Percentiles rank a stretch among this genome's conserved stretches.
Evolutionary conservation across 1,284 basidiomycete genomes (phyloP).

Genomic region (Mycena citricolor): DNA sequence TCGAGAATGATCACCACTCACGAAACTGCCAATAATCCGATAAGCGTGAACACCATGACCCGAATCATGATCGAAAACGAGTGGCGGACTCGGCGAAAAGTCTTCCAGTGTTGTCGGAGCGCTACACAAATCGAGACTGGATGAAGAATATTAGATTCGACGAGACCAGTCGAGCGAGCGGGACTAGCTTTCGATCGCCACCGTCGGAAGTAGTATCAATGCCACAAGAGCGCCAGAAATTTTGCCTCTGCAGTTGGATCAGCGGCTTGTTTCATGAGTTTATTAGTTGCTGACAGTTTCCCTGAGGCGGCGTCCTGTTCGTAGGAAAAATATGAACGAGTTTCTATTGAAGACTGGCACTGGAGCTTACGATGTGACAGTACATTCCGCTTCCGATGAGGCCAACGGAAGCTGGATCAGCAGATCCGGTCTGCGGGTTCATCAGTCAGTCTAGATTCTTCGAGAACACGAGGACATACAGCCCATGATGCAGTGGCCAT

Average conservation of each 20-base stretch:
- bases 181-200: conserved; percentile 17
- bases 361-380: conserved; percentile 19
- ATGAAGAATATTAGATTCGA: not conserved
- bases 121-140: conserved; percentile 18
- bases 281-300: too few relatives aligned
- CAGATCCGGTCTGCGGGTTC: conserved; percentile 8
- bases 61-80: conserved; percentile 20
- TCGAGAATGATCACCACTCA: not conserved
- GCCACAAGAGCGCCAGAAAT: conserved; percentile 16
- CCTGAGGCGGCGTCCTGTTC: too few relatives aligned
- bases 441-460: too few relatives aligned
- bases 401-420: conserved; percentile 5
- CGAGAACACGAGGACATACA: too few relatives aligned
- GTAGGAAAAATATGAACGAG: too few relatives aligned
- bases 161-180: too few relatives aligned
- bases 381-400: conserved; percentile 24
- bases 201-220: conserved; percentile 12
- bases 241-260: conserved; percentile 15
- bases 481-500: conserved; percentile 23
- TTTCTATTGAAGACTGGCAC: too few relatives aligned
- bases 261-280: too few relatives aligned
- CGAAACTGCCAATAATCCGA: conserved; percentile 20
- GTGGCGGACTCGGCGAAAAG: conserved; percentile 15
- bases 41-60: conserved; percentile 18
- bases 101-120: conserved; percentile 19